Conservation (phyloP, 2,329 filamentous ascomycete genomes). For the Cladosporium velox region DNA sequence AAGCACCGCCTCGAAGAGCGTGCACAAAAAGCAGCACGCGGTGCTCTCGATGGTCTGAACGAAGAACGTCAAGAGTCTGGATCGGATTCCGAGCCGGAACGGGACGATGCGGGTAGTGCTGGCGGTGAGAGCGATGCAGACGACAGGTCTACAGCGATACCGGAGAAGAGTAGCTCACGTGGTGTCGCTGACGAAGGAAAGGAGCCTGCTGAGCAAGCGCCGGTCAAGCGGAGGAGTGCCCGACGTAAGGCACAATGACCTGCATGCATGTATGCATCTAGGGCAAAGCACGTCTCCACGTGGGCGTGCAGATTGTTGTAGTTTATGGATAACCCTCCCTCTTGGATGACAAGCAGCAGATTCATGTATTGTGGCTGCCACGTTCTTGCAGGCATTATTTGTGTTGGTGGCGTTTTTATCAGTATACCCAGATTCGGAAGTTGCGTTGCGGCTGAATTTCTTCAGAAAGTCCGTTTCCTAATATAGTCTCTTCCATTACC, state of each 20-base stretch:
- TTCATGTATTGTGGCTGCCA: background rate
- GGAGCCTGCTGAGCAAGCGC: slow-evolving; percentile 14
- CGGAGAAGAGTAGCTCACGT: background rate
- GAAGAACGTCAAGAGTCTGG: slow-evolving; percentile 16
- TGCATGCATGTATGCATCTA: background rate
- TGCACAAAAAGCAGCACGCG: slow-evolving; percentile 40
- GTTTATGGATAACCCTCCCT: background rate
- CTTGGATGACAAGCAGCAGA: background rate
- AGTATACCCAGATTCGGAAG: background rate
- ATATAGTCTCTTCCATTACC: background rate
- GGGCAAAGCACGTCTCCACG: background rate
- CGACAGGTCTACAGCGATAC: background rate
- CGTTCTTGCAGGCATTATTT: background rate
- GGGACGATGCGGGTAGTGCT: slow-evolving; percentile 2
- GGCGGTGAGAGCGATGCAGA: background rate
- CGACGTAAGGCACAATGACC: slow-evolving; percentile 15
- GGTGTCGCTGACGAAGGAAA: slow-evolving; percentile 13
- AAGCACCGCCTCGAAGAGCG: slow-evolving; percentile 55
- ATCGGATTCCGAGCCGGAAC: slow-evolving; percentile 6
- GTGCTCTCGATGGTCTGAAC: slow-evolving; percentile 28
- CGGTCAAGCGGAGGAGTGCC: slow-evolving; percentile 21
- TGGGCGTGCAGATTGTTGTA: background rate
- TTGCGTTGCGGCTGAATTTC: background rate
- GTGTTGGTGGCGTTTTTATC: background rate
- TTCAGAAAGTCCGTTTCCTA: background rate